These are phyloP conservation scores for Botrytis pseudocinerea DNA, from an alignment of 2,329 filamentous ascomycete species.

Conservation along the genomic window DNA sequence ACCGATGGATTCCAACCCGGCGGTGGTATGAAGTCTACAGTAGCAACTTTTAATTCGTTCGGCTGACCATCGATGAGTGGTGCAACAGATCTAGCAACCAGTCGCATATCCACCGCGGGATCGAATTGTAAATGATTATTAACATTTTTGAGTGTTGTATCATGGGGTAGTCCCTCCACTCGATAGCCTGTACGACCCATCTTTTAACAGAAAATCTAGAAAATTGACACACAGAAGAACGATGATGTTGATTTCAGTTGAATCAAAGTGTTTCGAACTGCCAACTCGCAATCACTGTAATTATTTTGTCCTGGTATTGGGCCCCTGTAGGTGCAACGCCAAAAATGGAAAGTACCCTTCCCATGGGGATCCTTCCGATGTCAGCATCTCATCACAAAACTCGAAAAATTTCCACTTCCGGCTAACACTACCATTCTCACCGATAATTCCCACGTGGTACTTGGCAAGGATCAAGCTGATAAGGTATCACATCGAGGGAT, in stretches of 20 bases:
- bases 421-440: not conserved
- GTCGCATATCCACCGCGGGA: not conserved
- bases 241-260: constrained; percentile 1
- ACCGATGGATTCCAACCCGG: constrained; percentile 12
- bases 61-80: constrained; percentile 12
- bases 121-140: constrained; percentile 20
- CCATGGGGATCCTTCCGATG: constrained; percentile 2
- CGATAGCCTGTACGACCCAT: constrained; percentile 23
- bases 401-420: not conserved
- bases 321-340: not conserved
- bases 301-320: not conserved
- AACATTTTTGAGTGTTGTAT: constrained; percentile 17
- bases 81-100: constrained; percentile 18
- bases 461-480: constrained; percentile 4
- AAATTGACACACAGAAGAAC: not conserved
- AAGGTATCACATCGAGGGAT: constrained; percentile 2
- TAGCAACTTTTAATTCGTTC: constrained; percentile 19
- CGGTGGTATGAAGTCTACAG: constrained; percentile 21
- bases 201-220: not conserved
- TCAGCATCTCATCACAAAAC: constrained; percentile 6
- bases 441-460: not conserved
- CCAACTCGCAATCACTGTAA: not conserved
- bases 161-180: constrained; percentile 19
- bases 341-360: not conserved
- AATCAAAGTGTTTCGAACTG: not conserved